phyloP scores from a whole-genome alignment of 208 protist species.

The Angomonas ambiguus region DNA sequence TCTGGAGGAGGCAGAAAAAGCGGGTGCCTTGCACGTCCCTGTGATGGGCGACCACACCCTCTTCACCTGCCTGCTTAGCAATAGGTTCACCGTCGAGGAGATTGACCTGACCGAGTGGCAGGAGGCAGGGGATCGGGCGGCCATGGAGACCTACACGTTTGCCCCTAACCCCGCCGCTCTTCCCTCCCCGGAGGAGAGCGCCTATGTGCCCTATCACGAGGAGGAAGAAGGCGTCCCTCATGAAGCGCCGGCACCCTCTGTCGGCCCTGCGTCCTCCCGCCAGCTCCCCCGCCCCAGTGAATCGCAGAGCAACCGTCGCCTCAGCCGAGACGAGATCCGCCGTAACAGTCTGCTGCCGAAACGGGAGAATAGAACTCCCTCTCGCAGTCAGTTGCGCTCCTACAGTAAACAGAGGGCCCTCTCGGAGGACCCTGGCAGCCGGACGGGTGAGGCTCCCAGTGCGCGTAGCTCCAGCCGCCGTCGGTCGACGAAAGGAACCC shows the following conservation, averaged over 20 bases:
- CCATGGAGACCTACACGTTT: neutral
- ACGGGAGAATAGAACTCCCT: conserved; percentile 22
- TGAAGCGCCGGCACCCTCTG: neutral
- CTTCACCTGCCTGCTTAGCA: conserved; percentile 41
- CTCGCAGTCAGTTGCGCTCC: conserved; percentile 46
- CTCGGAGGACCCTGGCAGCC: neutral
- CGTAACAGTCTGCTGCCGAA: conserved; percentile 32
- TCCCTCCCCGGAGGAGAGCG: conserved; percentile 8
- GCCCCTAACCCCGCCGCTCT: neutral
- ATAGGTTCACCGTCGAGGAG: conserved; percentile 14
- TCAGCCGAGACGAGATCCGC: conserved; percentile 10
- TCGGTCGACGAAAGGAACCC: neutral
- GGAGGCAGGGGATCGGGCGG: neutral
- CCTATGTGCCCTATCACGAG: neutral
- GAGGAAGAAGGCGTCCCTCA: conserved; percentile 2
- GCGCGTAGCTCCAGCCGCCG: neutral
- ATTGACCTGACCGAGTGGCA: conserved; percentile 12
- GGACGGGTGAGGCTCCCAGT: neutral
- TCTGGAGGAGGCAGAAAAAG: conserved; percentile 17
- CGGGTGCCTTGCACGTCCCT: conserved; percentile 20
- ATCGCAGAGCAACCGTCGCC: neutral
- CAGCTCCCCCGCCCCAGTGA: neutral
- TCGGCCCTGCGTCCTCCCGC: neutral
- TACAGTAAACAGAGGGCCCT: conserved; percentile 22
- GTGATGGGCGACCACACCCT: conserved; percentile 37